These are phyloP conservation scores for Hemileccinum rubropunctum DNA, from an alignment of 768 basidiomycete genomes.

Conservation along the genomic window DNA sequence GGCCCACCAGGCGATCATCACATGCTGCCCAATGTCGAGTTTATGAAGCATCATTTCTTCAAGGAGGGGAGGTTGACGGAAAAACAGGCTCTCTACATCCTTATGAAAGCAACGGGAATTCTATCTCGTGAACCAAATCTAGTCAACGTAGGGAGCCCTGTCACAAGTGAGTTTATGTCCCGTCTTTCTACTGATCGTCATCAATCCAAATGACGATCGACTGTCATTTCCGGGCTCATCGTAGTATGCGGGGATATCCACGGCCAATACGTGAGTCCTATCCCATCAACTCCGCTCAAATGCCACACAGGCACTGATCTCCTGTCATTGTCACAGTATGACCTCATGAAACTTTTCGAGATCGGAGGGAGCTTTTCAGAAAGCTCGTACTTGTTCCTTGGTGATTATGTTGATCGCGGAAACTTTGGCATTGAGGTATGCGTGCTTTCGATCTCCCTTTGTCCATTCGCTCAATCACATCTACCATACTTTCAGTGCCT, in stretches of 20 bases:
- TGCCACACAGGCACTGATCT: conserved; percentile 8
- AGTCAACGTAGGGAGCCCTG: conserved; percentile 81
- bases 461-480: not conserved
- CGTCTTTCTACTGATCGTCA: conserved; percentile 2
- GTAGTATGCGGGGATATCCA: conserved; percentile 96
- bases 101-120: conserved; percentile 63
- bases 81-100: conserved; percentile 79
- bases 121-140: conserved; percentile 80
- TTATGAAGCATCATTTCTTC: conserved; percentile 88
- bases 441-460: not conserved
- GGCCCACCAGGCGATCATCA: conserved; percentile 38
- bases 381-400: conserved; percentile 88
- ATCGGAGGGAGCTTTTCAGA: conserved; percentile 85
- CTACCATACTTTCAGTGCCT: conserved; percentile 56
- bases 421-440: conserved; percentile 81
- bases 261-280: conserved; percentile 81
- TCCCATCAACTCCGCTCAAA: conserved; percentile 84
- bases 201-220: conserved; percentile 6
- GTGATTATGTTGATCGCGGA: conserved; percentile 97
- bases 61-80: conserved; percentile 82
- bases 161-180: conserved; percentile 66
- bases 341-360: conserved; percentile 97
- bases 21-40: conserved; percentile 68
- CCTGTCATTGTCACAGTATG: conserved; percentile 58
- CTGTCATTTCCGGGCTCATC: conserved; percentile 5